Percentiles rank a stretch among this genome's conserved stretches.
phyloP scores from a whole-genome alignment of 306 rosid genomes.

The Spatholobus suberectus region DNA sequence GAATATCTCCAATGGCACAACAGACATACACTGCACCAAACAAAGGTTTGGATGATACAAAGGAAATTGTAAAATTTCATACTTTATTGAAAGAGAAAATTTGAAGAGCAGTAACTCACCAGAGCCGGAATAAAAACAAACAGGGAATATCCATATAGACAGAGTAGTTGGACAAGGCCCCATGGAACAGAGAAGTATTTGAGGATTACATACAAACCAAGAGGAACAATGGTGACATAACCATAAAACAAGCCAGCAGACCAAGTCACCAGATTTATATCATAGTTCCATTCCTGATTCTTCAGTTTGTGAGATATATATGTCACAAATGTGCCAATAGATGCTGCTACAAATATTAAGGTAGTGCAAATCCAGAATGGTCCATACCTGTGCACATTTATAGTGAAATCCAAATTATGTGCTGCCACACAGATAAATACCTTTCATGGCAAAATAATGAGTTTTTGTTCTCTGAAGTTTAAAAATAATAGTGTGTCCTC shows the following conservation, averaged over 20 bases:
- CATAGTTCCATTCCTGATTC: conserved; percentile 72
- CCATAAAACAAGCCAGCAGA: conserved; percentile 91
- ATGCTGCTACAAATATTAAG: conserved; percentile 84
- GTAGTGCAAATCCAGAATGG: conserved; percentile 95
- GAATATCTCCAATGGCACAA: conserved; percentile 72
- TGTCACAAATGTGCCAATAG: conserved; percentile 86
- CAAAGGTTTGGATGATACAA: neutral
- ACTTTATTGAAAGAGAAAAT: neutral
- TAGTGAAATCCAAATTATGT: conserved; percentile 22
- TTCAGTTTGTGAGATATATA: conserved; percentile 74
- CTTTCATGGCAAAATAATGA: neutral
- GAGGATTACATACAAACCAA: conserved; percentile 66
- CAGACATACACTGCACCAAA: conserved; percentile 70
- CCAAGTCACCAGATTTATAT: conserved; percentile 86
- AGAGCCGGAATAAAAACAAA: conserved; percentile 83
- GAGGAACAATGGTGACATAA: conserved; percentile 75
- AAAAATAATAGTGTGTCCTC: neutral
- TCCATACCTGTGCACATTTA: conserved; percentile 66
- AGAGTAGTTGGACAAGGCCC: conserved; percentile 79
- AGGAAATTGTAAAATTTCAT: neutral
- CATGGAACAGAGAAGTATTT: conserved; percentile 89
- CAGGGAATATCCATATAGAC: conserved; percentile 87
- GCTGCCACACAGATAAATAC: neutral
- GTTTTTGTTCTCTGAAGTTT: neutral
- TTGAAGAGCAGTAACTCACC: conserved; percentile 54